A percentile compares a stretch with the other conserved stretches of the same genome.
Evolutionary conservation across 305 asterid species (phyloP).

Genomic region (Plantago lanceolata): DNA sequence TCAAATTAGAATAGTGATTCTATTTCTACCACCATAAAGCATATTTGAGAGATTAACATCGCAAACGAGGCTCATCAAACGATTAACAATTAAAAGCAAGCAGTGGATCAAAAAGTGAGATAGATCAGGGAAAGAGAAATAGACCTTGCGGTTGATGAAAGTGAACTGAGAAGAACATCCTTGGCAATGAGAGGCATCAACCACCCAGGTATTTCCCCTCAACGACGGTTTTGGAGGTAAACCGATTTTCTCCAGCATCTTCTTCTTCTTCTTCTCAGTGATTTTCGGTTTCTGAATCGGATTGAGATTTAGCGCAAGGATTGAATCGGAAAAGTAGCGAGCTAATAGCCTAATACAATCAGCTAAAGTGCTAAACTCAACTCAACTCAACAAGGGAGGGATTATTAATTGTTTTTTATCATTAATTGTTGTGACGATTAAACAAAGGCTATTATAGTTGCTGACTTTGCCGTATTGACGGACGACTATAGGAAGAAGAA

Average conservation of each 20-base stretch:
- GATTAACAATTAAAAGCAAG: not conserved
- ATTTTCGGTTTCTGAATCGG: not conserved
- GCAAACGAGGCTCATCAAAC: too few relatives aligned
- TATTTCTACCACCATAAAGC: too few relatives aligned
- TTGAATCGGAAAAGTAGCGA: not conserved
- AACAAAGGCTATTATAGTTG: too few relatives aligned
- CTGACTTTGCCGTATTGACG: too few relatives aligned
- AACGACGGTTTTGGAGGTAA: conserved; percentile 86
- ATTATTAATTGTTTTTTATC: too few relatives aligned
- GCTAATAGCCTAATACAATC: too few relatives aligned
- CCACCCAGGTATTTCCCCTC: conserved; percentile 86
- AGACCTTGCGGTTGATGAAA: conserved; percentile 96
- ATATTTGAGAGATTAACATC: not conserved
- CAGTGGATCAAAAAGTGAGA: conserved; percentile 12
- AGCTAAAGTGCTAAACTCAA: too few relatives aligned
- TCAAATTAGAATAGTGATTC: too few relatives aligned
- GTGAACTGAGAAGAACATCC: conserved; percentile 93
- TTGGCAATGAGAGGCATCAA: conserved; percentile 93
- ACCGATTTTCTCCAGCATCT: conserved; percentile 91
- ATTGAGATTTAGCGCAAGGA: not conserved
- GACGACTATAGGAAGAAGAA: too few relatives aligned
- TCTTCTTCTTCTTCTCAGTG: conserved; percentile 2
- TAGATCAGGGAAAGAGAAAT: conserved; percentile 1
- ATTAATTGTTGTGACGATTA: too few relatives aligned
- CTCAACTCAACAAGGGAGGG: too few relatives aligned